Percentiles rank a stretch among this genome's conserved stretches.
These are phyloP conservation scores for Geranium brycei DNA, from an alignment of 345 rosid genomes.

Conservation along the genomic window DNA sequence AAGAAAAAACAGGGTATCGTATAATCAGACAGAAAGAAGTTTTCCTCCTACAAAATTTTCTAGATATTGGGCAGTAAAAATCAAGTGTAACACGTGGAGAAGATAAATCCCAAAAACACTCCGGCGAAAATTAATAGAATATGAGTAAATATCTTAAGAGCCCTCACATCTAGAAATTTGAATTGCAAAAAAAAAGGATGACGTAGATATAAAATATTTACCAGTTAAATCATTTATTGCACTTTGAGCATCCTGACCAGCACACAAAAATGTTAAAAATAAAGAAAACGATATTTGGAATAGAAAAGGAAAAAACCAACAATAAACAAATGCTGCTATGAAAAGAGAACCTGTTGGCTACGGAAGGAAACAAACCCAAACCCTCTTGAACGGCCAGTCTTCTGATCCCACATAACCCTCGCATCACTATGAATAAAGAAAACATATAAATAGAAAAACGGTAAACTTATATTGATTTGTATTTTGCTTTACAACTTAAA, in stretches of 20 bases:
- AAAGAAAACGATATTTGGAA: constrained; percentile 1
- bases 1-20: not conserved
- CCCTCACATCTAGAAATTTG: not conserved
- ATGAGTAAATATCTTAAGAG: not conserved
- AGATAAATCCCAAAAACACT: not conserved
- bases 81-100: not conserved
- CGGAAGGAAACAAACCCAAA: constrained; percentile 97
- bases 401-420: constrained; percentile 99
- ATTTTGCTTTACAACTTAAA: not conserved
- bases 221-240: constrained; percentile 92
- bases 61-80: too few relatives aligned
- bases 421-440: constrained; percentile 46
- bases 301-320: not conserved
- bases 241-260: constrained; percentile 82
- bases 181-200: not conserved
- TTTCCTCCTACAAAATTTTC: not conserved
- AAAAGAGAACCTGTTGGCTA: constrained; percentile 54
- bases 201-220: constrained; percentile 11
- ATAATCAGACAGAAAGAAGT: not conserved
- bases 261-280: constrained; percentile 1
- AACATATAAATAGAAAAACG: not conserved
- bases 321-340: not conserved
- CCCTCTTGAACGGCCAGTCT: constrained; percentile 97
- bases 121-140: too few relatives aligned
- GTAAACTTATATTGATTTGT: not conserved